Evolutionary conservation across 306 rosid genomes (phyloP).

Genomic region (Lathyrus sativus): DNA sequence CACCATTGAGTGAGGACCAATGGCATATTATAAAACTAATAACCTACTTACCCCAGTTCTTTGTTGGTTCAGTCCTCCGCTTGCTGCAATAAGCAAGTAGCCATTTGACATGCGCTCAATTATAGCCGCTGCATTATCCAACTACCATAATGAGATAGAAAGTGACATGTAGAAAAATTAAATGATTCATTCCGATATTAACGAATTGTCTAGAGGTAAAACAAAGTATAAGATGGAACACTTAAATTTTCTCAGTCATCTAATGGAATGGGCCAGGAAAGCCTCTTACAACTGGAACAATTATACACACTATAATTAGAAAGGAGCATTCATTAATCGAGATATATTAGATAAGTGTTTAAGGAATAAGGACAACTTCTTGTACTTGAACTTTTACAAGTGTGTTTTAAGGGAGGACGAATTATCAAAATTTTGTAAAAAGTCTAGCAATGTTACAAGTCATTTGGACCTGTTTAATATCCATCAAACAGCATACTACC

Average conservation of each 20-base stretch:
- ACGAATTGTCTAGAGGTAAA: conserved; percentile 23
- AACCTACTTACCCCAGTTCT: conserved; percentile 84
- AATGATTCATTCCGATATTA: conserved; percentile 21
- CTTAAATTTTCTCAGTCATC: conserved; percentile 28
- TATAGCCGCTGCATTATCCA: conserved; percentile 59
- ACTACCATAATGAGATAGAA: conserved; percentile 36
- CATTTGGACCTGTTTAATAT: conserved; percentile 10
- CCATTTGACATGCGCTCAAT: conserved; percentile 74
- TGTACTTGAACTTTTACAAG: conserved; percentile 9
- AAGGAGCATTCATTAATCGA: background rate
- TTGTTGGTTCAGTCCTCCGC: conserved; percentile 98
- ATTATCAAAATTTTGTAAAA: background rate
- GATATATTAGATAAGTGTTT: background rate
- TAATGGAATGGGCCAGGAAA: conserved; percentile 18
- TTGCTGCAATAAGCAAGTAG: conserved; percentile 91
- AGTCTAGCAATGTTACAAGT: background rate
- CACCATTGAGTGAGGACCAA: conserved; percentile 6
- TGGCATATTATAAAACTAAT: conserved; percentile 28
- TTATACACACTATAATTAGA: conserved; percentile 4
- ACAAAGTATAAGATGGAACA: conserved; percentile 28
- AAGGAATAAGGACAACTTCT: background rate
- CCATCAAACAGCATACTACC: conserved; percentile 4
- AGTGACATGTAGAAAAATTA: conserved; percentile 22
- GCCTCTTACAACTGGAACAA: conserved; percentile 20
- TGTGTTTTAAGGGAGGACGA: background rate